Percentiles rank a stretch among this genome's conserved stretches.
Evolutionary conservation across 2,329 filamentous ascomycete species (phyloP).

Genomic region (Coniochaeta pulveracea): DNA sequence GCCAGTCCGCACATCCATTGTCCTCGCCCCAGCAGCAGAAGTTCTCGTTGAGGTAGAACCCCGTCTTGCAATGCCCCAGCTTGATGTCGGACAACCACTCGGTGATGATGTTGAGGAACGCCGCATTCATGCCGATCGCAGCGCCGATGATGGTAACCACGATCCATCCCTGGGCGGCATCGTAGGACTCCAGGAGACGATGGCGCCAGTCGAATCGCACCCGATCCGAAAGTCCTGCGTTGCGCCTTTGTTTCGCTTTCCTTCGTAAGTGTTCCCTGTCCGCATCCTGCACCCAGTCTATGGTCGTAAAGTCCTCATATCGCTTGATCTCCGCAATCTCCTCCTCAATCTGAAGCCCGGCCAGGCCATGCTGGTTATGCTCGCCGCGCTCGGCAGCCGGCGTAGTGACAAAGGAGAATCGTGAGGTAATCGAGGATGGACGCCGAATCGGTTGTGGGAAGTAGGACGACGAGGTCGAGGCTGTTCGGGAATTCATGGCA

Average conservation of each 20-base stretch:
- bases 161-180: slow-evolving; percentile 95
- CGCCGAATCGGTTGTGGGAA: slow-evolving; percentile 24
- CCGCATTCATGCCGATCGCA: slow-evolving; percentile 90
- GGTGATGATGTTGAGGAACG: slow-evolving; percentile 86
- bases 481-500: slow-evolving; percentile 39
- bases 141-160: slow-evolving; percentile 87
- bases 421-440: slow-evolving; percentile 49
- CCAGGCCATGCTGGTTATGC: slow-evolving; percentile 35
- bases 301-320: slow-evolving; percentile 98
- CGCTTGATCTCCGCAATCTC: slow-evolving; percentile 97
- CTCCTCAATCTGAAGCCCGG: slow-evolving; percentile 69
- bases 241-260: slow-evolving; percentile 61
- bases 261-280: slow-evolving; percentile 78
- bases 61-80: slow-evolving; percentile 87
- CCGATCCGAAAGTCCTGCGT: slow-evolving; percentile 60
- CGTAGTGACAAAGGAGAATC: slow-evolving; percentile 52
- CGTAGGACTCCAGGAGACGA: slow-evolving; percentile 75
- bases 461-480: slow-evolving; percentile 26
- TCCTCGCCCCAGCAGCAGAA: slow-evolving; percentile 98
- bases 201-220: slow-evolving; percentile 67
- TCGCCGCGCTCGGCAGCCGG: slow-evolving; percentile 55
- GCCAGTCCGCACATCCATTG: slow-evolving; percentile 80
- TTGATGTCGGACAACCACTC: slow-evolving; percentile 97
- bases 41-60: slow-evolving; percentile 91
- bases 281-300: slow-evolving; percentile 98